Evolutionary conservation across 805 yeast species (phyloP).

Genomic region (Starmerella sp.): DNA sequence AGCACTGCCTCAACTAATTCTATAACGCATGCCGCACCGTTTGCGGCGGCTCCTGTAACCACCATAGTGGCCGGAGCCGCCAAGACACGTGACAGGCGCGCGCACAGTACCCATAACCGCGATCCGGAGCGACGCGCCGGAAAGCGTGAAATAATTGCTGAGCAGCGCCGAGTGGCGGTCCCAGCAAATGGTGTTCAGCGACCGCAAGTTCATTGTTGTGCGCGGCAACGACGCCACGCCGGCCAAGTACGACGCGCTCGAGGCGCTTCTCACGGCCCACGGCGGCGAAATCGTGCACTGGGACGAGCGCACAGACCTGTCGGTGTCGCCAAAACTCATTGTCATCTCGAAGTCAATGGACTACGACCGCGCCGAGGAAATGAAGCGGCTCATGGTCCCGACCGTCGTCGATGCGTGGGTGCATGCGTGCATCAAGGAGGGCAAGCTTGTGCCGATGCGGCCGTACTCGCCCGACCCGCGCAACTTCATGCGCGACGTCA

Average conservation of each 20-base stretch:
- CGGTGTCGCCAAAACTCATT: conserved; percentile 28
- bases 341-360: conserved; percentile 42
- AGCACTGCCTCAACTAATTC: too few relatives aligned
- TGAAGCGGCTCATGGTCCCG: conserved; percentile 49
- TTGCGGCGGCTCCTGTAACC: too few relatives aligned
- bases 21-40: too few relatives aligned
- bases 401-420: conserved; percentile 57
- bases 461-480: conserved; percentile 63
- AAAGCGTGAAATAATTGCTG: background rate
- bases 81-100: background rate
- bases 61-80: too few relatives aligned
- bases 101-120: background rate
- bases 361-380: conserved; percentile 41
- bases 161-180: background rate
- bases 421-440: conserved; percentile 34
- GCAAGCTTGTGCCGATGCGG: conserved; percentile 40
- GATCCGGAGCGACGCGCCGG: background rate
- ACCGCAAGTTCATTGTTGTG: conserved; percentile 20
- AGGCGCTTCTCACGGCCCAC: conserved; percentile 12
- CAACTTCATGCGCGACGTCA: conserved; percentile 49
- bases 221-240: conserved; percentile 6
- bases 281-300: conserved; percentile 22
- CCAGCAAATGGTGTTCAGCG: conserved; percentile 16
- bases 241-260: conserved; percentile 10
- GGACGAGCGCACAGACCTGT: conserved; percentile 22